Evolutionary conservation across 208 protist species (phyloP).

Genomic region (Trypanosoma mega): DNA sequence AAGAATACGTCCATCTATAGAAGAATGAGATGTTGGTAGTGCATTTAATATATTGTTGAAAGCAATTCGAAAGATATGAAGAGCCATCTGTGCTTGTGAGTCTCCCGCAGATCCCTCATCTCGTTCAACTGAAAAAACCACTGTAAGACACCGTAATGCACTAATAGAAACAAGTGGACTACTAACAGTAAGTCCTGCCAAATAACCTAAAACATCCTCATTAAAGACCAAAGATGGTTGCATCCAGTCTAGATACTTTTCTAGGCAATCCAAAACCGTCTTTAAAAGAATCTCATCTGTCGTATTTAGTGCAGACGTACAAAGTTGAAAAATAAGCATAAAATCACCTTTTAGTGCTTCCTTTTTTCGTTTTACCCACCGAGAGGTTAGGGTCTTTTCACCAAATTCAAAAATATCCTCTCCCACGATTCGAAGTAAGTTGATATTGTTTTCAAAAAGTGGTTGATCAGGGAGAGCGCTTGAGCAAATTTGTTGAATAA

Average conservation of each 20-base stretch:
- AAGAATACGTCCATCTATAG: slow-evolving; percentile 52
- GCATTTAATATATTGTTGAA: slow-evolving; percentile 65
- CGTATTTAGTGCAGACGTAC: slow-evolving; percentile 64
- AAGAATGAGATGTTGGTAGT: slow-evolving; percentile 72
- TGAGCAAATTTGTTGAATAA: slow-evolving; percentile 97
- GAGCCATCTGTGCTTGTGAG: slow-evolving; percentile 51
- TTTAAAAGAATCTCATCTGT: slow-evolving; percentile 60
- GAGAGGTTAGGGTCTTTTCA: slow-evolving; percentile 94
- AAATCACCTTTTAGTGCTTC: slow-evolving; percentile 95
- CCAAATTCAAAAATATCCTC: slow-evolving; percentile 99
- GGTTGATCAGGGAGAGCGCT: slow-evolving; percentile 88
- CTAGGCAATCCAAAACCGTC: slow-evolving; percentile 67
- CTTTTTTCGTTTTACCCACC: slow-evolving; percentile 96
- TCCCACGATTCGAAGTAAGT: slow-evolving; percentile 95
- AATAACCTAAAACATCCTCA: slow-evolving; percentile 49
- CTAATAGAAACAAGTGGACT: slow-evolving; percentile 40
- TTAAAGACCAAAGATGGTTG: slow-evolving; percentile 75
- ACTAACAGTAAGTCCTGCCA: slow-evolving; percentile 45
- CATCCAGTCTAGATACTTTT: slow-evolving; percentile 85
- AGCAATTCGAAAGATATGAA: slow-evolving; percentile 60
- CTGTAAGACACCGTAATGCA: slow-evolving; percentile 68
- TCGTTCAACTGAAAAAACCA: slow-evolving; percentile 51
- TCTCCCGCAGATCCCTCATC: slow-evolving; percentile 53
- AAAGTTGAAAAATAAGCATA: slow-evolving; percentile 94
- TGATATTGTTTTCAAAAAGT: slow-evolving; percentile 98